Evolutionary conservation across 805 yeast genomes (phyloP), one percentile per base, ranked within the genome.

Genomic region (Starmerella gropengiesseri): DNA sequence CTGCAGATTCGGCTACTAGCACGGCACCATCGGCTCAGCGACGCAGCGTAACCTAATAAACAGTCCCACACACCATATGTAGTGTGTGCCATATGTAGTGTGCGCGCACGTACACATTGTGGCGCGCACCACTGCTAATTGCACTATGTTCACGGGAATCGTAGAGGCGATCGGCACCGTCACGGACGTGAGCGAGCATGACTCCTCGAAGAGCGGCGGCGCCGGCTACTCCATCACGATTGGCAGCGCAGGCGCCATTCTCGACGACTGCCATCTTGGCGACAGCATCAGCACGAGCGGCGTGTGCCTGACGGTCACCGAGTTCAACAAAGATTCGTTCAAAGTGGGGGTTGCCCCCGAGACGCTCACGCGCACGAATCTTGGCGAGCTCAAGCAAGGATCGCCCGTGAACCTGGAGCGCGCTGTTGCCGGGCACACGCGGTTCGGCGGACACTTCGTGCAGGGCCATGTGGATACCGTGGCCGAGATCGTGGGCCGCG

Each of bases 91-190:
- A n/a, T n/a, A n/a, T n/a, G n/a, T n/a, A n/a, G n/a, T n/a, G n/a
- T n/a, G n/a, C n/a, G n/a, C n/a, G n/a, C n/a, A n/a, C n/a, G n/a
- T n/a, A n/a, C n/a, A n/a, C n/a, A n/a, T n/a, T n/a, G n/a, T n/a
- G n/a, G n/a, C n/a, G n/a, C n/a, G n/a, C n/a, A n/a, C n/a, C n/a
- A n/a, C n/a, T n/a, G n/a, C n/a, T n/a, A n/a, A n/a, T n/a, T n/a
- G n/a, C n/a, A n/a, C n/a, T n/a, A 87, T 89, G 98, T 89, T 89
- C 55, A 89, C 98, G 0, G 98, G 98, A 23, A 75, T 89, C 34
- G 93, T 89, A 3, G 98, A 89, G 59, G 68, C 68, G 28, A 75
- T 86, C 22, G 97, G 95, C 8, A 69, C 59, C 1, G 77, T 82
- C 5, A 47, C 57, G 11, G 75, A 71, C 48, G 70, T 70, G 48